Conservation (phyloP, 495 filamentous ascomycete species). For the Penicillium turbatum region DNA sequence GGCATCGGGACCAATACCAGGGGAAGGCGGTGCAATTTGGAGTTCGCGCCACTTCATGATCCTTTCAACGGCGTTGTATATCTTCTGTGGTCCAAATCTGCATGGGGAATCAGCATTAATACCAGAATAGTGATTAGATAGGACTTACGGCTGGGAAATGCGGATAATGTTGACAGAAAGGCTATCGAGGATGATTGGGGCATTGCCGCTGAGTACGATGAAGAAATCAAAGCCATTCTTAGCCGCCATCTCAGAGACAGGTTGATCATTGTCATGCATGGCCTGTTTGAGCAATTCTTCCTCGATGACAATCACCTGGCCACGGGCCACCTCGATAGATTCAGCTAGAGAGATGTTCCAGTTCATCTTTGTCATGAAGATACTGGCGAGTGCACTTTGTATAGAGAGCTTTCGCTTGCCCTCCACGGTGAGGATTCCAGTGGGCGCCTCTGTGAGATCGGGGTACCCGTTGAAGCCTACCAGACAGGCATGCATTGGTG, state of each 20-base stretch:
- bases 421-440: constrained; percentile 25
- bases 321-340: constrained; percentile 19
- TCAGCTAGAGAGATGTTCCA: constrained; percentile 34
- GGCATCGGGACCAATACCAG: neutral
- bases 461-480: constrained; percentile 32
- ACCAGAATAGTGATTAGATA: too few relatives aligned
- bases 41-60: constrained; percentile 13
- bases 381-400: constrained; percentile 28
- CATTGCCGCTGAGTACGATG: constrained; percentile 28
- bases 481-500: constrained; percentile 20
- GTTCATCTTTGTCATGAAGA: constrained; percentile 24
- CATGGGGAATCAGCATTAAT: constrained; percentile 7
- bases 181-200: constrained; percentile 1
- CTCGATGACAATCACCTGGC: constrained; percentile 33
- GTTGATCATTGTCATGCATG: constrained; percentile 7
- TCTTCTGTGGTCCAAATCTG: constrained; percentile 34
- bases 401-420: constrained; percentile 34
- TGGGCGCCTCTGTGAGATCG: constrained; percentile 24
- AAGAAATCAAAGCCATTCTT: constrained; percentile 20
- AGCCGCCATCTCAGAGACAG: constrained; percentile 5
- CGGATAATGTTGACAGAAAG: constrained; percentile 20
- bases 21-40: constrained; percentile 4
- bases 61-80: constrained; percentile 23
- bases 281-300: constrained; percentile 17
- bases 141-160: constrained; percentile 33